Evolutionary conservation across 177 flowering plant genomes (phyloP), one percentile per base, ranked within the genome.

Genomic region (Telopea speciosissima): DNA sequence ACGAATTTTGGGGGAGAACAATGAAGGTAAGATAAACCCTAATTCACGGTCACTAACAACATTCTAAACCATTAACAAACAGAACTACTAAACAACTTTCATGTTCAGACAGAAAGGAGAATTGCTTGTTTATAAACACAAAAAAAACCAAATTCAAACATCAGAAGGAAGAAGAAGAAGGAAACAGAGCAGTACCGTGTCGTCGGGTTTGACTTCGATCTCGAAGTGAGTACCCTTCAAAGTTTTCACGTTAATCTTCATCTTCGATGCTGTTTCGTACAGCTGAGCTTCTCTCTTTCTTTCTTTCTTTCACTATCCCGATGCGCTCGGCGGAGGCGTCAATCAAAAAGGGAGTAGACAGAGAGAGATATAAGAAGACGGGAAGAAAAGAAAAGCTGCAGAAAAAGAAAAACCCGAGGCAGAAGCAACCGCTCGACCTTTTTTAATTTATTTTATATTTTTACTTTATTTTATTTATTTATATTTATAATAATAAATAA

Each of bases 181-280:
- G 17, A 49, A 67, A 64, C 64, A 19, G 63, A 71, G 67, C 72
- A 16, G 40, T 76, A 93, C 98, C 82, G 84, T 76, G 75, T 93
- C 88, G 56, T 83, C 76, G 8, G 92, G 91, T 28, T 87, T 78
- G 58, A 87, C 98, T 83, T 88, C 86, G 82, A 93, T 79, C 54
- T 87, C 93, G 81, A 93, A 93, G 83, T 84, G 82, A 26, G 84
- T 76, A 0, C 93, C 93, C 78, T 91, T 93, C 74, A 93, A 76
- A 45, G 95, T 93, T 84, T 91, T 91, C 44, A 93, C 91, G 79
- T 78, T 81, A 70, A 93, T 68, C 86, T 90, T 91, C 90, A 89
- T 91, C 83, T 67, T 52, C 58, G 23, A 11, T 69, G 42, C 17
- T 64, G 60, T 59, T 36, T 24, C 24, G 44, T 16, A 28, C 11